phyloP scores from a whole-genome alignment of 2,329 filamentous ascomycete species.

The Blastomyces parvus region DNA sequence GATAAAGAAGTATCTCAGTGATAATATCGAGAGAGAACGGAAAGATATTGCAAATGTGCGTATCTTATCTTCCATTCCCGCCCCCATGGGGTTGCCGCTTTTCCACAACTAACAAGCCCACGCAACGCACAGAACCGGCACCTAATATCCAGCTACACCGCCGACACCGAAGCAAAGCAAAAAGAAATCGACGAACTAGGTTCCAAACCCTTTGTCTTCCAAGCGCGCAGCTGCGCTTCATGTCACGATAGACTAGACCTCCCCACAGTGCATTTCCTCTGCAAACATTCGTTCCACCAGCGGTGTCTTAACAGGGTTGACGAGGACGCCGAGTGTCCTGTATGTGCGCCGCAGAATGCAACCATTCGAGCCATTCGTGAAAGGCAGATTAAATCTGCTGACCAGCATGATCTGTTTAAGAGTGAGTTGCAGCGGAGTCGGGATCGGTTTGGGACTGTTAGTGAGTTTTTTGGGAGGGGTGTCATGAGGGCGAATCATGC shows the following conservation, averaged over 20 bases:
- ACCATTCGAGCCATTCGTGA: slow-evolving; percentile 79
- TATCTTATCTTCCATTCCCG: slow-evolving; percentile 3
- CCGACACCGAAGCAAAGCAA: slow-evolving; percentile 71
- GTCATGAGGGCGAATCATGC: slow-evolving; percentile 55
- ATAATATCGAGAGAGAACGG: slow-evolving; percentile 80
- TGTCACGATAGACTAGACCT: slow-evolving; percentile 72
- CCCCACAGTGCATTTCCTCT: slow-evolving; percentile 89
- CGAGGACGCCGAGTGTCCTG: slow-evolving; percentile 67
- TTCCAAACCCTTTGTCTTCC: slow-evolving; percentile 77
- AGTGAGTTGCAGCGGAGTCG: slow-evolving; percentile 66
- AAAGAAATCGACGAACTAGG: slow-evolving; percentile 67
- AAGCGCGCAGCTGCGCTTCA: slow-evolving; percentile 75
- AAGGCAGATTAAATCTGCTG: slow-evolving; percentile 77
- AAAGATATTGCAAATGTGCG: slow-evolving; percentile 63
- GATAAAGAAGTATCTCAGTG: slow-evolving; percentile 83
- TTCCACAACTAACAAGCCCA: slow-evolving; percentile 19
- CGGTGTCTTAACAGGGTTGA: slow-evolving; percentile 65
- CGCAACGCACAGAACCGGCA: slow-evolving; percentile 55
- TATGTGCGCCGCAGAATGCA: slow-evolving; percentile 73
- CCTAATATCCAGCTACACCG: slow-evolving; percentile 71
- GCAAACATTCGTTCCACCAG: slow-evolving; percentile 95
- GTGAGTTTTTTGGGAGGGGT: slow-evolving; percentile 88
- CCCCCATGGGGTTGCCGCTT: no score
- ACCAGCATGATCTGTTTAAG: slow-evolving; percentile 80
- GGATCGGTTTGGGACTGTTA: slow-evolving; percentile 81